Base-by-base conservation (phyloP, 2,329 filamentous ascomycete genomes). In the Pezicula rhizophila region DNA sequence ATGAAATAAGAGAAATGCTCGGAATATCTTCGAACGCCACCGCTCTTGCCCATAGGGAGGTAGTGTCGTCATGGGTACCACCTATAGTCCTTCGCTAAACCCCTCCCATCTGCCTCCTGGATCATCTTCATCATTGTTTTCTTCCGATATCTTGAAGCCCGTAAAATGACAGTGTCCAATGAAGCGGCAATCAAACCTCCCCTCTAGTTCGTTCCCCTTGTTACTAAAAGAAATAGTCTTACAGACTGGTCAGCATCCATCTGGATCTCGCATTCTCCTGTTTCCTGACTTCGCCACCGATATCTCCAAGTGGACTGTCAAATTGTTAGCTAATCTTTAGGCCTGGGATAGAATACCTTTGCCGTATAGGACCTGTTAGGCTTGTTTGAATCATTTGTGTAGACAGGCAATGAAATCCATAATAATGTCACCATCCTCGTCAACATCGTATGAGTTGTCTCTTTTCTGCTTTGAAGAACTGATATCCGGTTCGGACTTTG, bases 271-370 rank as follows among this genome's bases (percentile, higher is more conserved):
- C 52, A 52, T 45, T 59, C 52, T 23, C 54, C 49, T 38, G 49
- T 57, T 18, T 58, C 56, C n/a, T 28, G 17, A 1, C 55, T 53
- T 15, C 56, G 45, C 56, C 57, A 57, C 23, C 53, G 42, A 39
- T 55, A 56, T 23, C 28, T 23, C 50, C 53, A 59, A 4, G 51
- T 55, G 39, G 50, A 46, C n/a, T 48, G 39, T 26, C 50, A 42
- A 23, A 50, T 51, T 25, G 56, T 53, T 14, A 48, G 53, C 17
- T 51, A 51, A 11, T 57, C 52, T 17, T 52, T 52, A 2, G 44
- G 18, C 28, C 45, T 44, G 8, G 56, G 26, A 15, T 38, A 41
- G 31, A 57, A 52, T 15, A 37, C 44, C 2, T 43, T 52, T 12
- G 51, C 49, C 7, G 31, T 33, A 25, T 51, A 53, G 33, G 20